Conservation (phyloP, 106 monocot genomes). For the Amphibolis antarctica region DNA sequence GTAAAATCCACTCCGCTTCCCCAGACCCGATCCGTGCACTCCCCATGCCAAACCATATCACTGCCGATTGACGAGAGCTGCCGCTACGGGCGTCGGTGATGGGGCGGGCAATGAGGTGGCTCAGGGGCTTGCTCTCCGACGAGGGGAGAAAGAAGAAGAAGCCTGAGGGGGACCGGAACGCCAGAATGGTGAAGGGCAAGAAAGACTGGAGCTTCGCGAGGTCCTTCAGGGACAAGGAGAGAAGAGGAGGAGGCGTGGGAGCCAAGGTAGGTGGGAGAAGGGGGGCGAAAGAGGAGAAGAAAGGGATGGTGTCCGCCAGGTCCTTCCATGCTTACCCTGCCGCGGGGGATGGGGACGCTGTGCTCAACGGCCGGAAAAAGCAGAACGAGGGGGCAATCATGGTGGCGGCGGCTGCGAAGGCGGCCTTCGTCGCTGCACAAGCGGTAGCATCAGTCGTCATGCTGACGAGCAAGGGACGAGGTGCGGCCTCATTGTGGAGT, state of each 20-base stretch:
- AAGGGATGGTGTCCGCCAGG: neutral
- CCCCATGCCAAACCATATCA: too few relatives aligned
- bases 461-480: slow-evolving; percentile 57
- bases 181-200: slow-evolving; percentile 17
- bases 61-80: neutral
- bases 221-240: slow-evolving; percentile 48
- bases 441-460: slow-evolving; percentile 63
- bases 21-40: too few relatives aligned
- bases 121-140: slow-evolving; percentile 26
- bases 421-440: slow-evolving; percentile 63
- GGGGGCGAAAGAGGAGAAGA: slow-evolving; percentile 1
- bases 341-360: neutral
- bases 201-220: slow-evolving; percentile 34
- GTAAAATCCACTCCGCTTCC: too few relatives aligned
- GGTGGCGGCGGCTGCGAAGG: slow-evolving; percentile 69
- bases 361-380: slow-evolving; percentile 14
- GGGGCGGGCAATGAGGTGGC: slow-evolving; percentile 45
- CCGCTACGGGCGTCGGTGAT: slow-evolving; percentile 1
- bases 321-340: neutral
- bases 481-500: slow-evolving; percentile 10
- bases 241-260: neutral
- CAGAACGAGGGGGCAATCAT: slow-evolving; percentile 58
- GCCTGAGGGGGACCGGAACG: slow-evolving; percentile 1
- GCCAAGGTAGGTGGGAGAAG: neutral
- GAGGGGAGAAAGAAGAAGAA: slow-evolving; percentile 9